Base-by-base conservation (phyloP, 345 rosid species). In the Rhodomyrtus tomentosa region DNA sequence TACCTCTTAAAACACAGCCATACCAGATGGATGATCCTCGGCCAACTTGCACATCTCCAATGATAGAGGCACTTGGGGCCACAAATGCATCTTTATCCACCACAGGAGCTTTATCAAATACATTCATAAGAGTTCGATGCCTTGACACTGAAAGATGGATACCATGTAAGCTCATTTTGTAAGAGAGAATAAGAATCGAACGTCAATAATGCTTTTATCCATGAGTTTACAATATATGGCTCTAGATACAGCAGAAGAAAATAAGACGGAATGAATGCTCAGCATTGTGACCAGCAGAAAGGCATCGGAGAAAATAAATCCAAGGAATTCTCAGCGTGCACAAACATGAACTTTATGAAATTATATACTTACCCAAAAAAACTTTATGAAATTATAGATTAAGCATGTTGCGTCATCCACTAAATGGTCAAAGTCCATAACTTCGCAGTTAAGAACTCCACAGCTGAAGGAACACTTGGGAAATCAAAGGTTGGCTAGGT, bases 1-100 rank as follows among this genome's bases (percentile, higher is more conserved):
- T 93, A 96, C 99, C 99, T 91, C 98, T 94, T 84, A 95, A 87
- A 82, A 96, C 99, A 84, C 95, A 96, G 81, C 99, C 98, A 89
- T 95, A 96, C 99, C 98, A 96, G 83, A 96, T 87, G 42, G 98
- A 96, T 15, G 99, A 91, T 83, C 92, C 97, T 83, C 92, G 90
- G 82, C 98, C 98, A 50, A 95, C 93, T 87, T 86, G 96, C 82
- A 95, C 98, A 86, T 97, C 92, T 20, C 99, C 98, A 56, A 94
- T 92, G 86, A 97, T 45, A 49, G 98, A 97, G 52, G 99, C 98
- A 80, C 98, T 92, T 10, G 99, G 98, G 84, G 98, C 98, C 62
- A 97, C 98, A 88, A 97, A 97, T 50, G 96, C 93, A 86, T 90
- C 95, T 93, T 91, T 95, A 86, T 95, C 96, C 52, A 95, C 95